A percentile compares a stretch with the other conserved stretches of the same genome.
These are phyloP conservation scores for Cryphonectria nitschkei DNA, from an alignment of 2,329 filamentous ascomycete genomes.

Conservation along the genomic window DNA sequence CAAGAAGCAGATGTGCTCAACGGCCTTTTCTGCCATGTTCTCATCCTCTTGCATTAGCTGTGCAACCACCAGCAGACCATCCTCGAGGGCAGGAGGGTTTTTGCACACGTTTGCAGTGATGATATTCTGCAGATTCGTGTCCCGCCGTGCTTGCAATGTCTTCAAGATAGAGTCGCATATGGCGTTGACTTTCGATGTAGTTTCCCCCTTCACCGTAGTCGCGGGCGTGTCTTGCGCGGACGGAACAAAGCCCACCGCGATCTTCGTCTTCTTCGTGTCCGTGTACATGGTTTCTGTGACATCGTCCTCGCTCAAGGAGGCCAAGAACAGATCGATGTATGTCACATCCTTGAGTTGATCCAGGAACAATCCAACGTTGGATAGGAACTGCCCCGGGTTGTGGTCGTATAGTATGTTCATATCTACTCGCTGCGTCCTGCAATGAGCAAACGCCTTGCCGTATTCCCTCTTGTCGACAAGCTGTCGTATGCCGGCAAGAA, in stretches of 20 bases:
- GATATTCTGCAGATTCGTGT: slow-evolving; percentile 80
- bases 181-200: slow-evolving; percentile 73
- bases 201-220: slow-evolving; percentile 23
- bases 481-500: slow-evolving; percentile 84
- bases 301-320: slow-evolving; percentile 85
- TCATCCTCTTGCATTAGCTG: slow-evolving; percentile 70
- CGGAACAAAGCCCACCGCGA: slow-evolving; percentile 5
- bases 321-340: slow-evolving; percentile 89
- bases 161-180: slow-evolving; percentile 85
- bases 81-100: slow-evolving; percentile 83
- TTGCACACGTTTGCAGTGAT: slow-evolving; percentile 97
- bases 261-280: slow-evolving; percentile 67
- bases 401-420: slow-evolving; percentile 98
- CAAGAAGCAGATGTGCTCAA: slow-evolving; percentile 97
- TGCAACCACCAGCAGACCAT: slow-evolving; percentile 79
- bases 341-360: slow-evolving; percentile 81
- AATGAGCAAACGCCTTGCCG: slow-evolving; percentile 80
- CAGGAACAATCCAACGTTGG: slow-evolving; percentile 75
- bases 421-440: slow-evolving; percentile 90
- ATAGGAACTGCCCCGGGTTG: slow-evolving; percentile 82
- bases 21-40: slow-evolving; percentile 79
- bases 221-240: slow-evolving; percentile 2
- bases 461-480: slow-evolving; percentile 83
- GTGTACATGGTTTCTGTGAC: slow-evolving; percentile 93
- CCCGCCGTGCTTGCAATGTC: slow-evolving; percentile 64